Evolutionary conservation across 352 stramenopile species (phyloP), one percentile per base, ranked within the genome.

Genomic region (Globisporangium ultimum): DNA sequence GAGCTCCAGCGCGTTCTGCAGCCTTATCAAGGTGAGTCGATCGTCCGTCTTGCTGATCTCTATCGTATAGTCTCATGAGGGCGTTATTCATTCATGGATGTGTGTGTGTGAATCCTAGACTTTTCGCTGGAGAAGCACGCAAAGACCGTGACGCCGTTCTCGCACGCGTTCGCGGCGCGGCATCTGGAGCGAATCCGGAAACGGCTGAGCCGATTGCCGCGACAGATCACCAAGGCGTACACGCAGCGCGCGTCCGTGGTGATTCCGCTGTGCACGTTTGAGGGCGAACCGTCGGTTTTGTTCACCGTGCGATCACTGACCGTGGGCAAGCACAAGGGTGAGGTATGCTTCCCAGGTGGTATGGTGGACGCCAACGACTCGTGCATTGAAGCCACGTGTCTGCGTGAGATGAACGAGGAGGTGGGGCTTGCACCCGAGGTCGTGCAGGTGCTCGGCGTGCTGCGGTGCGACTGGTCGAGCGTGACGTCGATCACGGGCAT

Each of bases 371-470:
- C 77, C n/a, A 78, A 82, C 38, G 76, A 97, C 63, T 93, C 80
- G 58, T 97, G 89, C 34, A 98, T 99, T 62, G 88, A 98, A 48
- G 78, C 88, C 58, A 98, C 97, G n/a, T 98, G 94, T 68, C 72
- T 99, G 32, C 82, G 97, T 21, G 97, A 99, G 74, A 98, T 99
- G 95, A 91, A 98, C 49, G 97, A 99, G 75, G 97, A 99, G 72
- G 95, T 99, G 55, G 95, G 92, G 1, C 80, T 98, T 53, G 76
- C 70, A 0, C 70, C 82, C 2, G 72, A 89, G 43, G 67, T 68
- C 15, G 76, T 97, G n/a, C 86, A 95, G 52, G 93, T 99, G 24
- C 77, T 99, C 2, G 97, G 96, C 13, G 88, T 99, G 17, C 65
- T 91, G 40, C 85, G 97, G 45, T 99, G 96, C 66, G 97, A 99